Evolutionary conservation across 2,329 filamentous ascomycete genomes (phyloP).

Genomic region (Colletotrichum salicis): DNA sequence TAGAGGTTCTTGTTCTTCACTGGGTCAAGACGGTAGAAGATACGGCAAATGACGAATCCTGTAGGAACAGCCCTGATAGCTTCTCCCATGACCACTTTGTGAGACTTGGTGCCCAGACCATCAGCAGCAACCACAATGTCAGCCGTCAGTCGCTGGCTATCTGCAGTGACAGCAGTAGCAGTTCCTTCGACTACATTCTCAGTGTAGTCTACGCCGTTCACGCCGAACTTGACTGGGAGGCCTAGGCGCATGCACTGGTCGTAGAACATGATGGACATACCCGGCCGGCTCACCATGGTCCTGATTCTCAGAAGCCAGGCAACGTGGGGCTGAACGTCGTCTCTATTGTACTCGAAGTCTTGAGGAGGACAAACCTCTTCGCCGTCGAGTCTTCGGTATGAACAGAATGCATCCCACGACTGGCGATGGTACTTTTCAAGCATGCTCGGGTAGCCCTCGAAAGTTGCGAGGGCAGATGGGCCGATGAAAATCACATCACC

Average conservation of each 20-base stretch:
- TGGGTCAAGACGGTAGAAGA: background rate
- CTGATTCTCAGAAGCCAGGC: constrained; percentile 18
- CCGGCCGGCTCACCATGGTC: constrained; percentile 10
- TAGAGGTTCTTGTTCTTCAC: background rate
- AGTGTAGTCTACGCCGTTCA: background rate
- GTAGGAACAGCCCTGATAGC: constrained; percentile 14
- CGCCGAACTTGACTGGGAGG: background rate
- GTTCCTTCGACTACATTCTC: background rate
- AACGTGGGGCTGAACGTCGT: background rate
- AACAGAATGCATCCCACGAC: constrained; percentile 10
- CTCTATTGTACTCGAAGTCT: background rate
- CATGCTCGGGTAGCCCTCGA: constrained; percentile 14
- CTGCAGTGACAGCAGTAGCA: background rate
- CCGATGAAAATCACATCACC: constrained; percentile 15
- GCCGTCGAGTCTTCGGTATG: constrained; percentile 3
- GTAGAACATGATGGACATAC: constrained; percentile 4
- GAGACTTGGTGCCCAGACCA: constrained; percentile 12
- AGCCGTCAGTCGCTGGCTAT: background rate
- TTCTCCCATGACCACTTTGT: constrained; percentile 2
- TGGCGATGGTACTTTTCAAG: constrained; percentile 1
- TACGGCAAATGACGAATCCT: constrained; percentile 8
- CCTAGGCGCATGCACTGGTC: background rate
- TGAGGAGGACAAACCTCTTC: background rate
- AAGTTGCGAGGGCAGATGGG: no score
- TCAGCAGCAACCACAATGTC: constrained; percentile 21